phyloP scores from a whole-genome alignment of 305 asterid genomes.

The Solanum hybrid region DNA sequence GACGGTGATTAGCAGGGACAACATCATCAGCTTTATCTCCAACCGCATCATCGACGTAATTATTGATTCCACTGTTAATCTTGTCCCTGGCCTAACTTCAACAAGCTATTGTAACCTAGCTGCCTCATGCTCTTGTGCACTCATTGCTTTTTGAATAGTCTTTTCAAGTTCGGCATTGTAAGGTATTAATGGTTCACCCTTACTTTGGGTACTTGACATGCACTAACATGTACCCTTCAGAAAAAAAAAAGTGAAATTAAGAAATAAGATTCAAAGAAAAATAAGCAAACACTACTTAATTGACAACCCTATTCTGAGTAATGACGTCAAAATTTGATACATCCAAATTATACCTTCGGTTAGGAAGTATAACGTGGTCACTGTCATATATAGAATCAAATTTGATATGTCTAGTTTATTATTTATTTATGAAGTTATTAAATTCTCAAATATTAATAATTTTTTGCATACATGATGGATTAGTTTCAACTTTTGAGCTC shows the following conservation, averaged over 20 bases:
- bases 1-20: too few relatives aligned
- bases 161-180: neutral
- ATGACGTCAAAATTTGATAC: neutral
- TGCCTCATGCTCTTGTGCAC: neutral
- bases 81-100: neutral
- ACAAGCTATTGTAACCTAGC: neutral
- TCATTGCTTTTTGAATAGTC: neutral
- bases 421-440: too few relatives aligned
- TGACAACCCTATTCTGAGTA: neutral
- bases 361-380: neutral
- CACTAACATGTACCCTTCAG: neutral
- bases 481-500: too few relatives aligned
- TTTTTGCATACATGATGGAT: too few relatives aligned
- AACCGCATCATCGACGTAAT: neutral
- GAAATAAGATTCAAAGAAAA: neutral
- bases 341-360: neutral
- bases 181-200: neutral
- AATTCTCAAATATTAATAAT: too few relatives aligned
- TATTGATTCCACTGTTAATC: neutral
- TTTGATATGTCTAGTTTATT: too few relatives aligned
- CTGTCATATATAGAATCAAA: neutral
- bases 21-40: too few relatives aligned
- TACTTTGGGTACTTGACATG: neutral
- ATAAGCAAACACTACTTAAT: too few relatives aligned
- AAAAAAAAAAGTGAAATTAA: too few relatives aligned